These are phyloP conservation scores for Trapa incisa DNA, from an alignment of 345 rosid genomes.

Conservation along the genomic window DNA sequence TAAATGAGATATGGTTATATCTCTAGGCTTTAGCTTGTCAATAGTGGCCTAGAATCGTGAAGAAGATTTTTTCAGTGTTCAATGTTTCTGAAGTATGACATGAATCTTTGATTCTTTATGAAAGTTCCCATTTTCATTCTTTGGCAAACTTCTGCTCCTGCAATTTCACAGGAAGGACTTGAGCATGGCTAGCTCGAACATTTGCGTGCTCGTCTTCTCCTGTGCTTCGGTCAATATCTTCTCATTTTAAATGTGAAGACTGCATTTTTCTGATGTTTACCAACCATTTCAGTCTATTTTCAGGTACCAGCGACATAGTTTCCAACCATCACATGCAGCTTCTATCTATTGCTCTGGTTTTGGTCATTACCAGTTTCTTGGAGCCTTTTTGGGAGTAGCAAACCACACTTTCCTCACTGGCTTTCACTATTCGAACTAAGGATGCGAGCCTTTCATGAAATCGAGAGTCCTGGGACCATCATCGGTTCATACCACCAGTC, in stretches of 20 bases:
- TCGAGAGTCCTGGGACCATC: slow-evolving; percentile 5
- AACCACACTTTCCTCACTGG: background rate
- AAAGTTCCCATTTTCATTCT: too few species aligned
- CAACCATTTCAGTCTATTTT: background rate
- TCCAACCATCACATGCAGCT: background rate
- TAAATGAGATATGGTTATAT: too few species aligned
- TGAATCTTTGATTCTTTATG: too few species aligned
- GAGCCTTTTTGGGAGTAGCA: background rate
- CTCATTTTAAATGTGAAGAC: background rate
- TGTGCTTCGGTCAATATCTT: background rate
- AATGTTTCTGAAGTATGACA: too few species aligned
- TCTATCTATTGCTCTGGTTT: background rate
- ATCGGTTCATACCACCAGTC: slow-evolving; percentile 6
- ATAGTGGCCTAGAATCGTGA: too few species aligned
- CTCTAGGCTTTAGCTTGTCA: too few species aligned
- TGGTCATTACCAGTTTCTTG: background rate
- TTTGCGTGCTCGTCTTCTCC: background rate
- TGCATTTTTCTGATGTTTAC: background rate
- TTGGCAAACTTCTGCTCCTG: background rate
- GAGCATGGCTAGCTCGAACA: background rate
- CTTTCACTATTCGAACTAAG: background rate
- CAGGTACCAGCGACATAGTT: background rate
- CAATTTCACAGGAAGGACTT: background rate
- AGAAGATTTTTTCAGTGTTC: too few species aligned
- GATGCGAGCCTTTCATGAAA: slow-evolving; percentile 8